Percentiles rank a stretch among this genome's conserved stretches.
phyloP scores from a whole-genome alignment of 1,139 yeast genomes.

The Geotrichum fermentans region DNA sequence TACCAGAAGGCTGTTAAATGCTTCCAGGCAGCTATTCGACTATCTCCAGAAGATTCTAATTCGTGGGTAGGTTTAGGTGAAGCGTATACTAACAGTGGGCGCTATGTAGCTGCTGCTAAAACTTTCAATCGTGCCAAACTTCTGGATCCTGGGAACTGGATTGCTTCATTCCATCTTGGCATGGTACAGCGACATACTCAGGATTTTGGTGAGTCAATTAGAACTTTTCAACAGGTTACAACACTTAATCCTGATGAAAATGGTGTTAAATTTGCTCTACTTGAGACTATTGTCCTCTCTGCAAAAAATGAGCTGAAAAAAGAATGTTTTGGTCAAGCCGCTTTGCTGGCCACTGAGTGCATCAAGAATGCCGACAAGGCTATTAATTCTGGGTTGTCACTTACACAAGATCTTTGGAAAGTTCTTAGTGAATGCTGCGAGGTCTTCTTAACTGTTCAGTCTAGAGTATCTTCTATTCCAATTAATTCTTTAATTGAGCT shows the following conservation, averaged over 20 bases:
- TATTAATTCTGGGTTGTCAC: slow-evolving; percentile 23
- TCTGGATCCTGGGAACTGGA: slow-evolving; percentile 52
- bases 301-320: slow-evolving; percentile 49
- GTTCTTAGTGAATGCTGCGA: slow-evolving; percentile 48
- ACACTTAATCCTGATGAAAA: slow-evolving; percentile 47
- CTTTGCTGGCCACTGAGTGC: slow-evolving; percentile 43
- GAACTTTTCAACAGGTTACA: slow-evolving; percentile 44
- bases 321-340: slow-evolving; percentile 66
- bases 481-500: slow-evolving; percentile 26
- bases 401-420: slow-evolving; percentile 53
- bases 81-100: slow-evolving; percentile 79
- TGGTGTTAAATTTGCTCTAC: slow-evolving; percentile 54
- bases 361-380: slow-evolving; percentile 38
- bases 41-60: slow-evolving; percentile 59
- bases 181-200: slow-evolving; percentile 50
- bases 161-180: slow-evolving; percentile 64
- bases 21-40: slow-evolving; percentile 80
- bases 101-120: slow-evolving; percentile 78
- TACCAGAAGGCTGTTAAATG: slow-evolving; percentile 79
- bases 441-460: slow-evolving; percentile 44
- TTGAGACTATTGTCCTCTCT: slow-evolving; percentile 54
- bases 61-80: slow-evolving; percentile 96
- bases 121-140: slow-evolving; percentile 66
- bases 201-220: slow-evolving; percentile 48
- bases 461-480: slow-evolving; percentile 42